phyloP scores from a whole-genome alignment of 441 rosid genomes.

The Adansonia rubrostipa region DNA sequence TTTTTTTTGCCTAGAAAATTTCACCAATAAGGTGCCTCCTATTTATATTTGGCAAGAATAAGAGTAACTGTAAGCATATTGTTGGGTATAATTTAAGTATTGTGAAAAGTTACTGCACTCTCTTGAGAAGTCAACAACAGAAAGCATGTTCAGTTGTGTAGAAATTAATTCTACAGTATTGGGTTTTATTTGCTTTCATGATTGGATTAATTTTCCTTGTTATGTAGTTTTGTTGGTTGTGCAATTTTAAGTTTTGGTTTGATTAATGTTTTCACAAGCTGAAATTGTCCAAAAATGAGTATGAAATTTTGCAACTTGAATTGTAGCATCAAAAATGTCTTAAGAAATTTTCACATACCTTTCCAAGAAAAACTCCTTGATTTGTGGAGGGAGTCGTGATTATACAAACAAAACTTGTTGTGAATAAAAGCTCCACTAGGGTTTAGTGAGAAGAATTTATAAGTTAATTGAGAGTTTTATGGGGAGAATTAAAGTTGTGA shows the following conservation, averaged over 20 bases:
- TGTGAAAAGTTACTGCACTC: neutral
- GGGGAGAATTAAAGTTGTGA: slow-evolving; percentile 5
- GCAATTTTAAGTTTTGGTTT: slow-evolving; percentile 4
- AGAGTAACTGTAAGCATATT: neutral
- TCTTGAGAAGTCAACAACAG: neutral
- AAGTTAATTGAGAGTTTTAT: neutral
- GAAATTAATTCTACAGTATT: neutral
- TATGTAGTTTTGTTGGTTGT: slow-evolving; percentile 19
- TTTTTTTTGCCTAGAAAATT: neutral
- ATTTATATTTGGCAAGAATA: neutral
- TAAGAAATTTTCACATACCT: neutral
- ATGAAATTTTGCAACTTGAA: slow-evolving; percentile 8
- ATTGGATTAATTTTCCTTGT: slow-evolving; percentile 9
- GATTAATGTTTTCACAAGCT: neutral
- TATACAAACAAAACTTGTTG: neutral
- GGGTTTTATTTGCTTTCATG: slow-evolving; percentile 5
- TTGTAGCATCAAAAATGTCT: neutral
- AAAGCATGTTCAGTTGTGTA: neutral
- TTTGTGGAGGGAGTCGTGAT: neutral
- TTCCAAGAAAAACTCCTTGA: neutral
- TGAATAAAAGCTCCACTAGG: neutral
- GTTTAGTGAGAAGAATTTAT: slow-evolving; percentile 3
- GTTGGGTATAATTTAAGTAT: neutral
- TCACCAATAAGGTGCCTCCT: neutral
- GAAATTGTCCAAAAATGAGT: neutral